Evolutionary conservation across 1,139 yeast genomes (phyloP).

Genomic region (Geotrichum macrosporum): DNA sequence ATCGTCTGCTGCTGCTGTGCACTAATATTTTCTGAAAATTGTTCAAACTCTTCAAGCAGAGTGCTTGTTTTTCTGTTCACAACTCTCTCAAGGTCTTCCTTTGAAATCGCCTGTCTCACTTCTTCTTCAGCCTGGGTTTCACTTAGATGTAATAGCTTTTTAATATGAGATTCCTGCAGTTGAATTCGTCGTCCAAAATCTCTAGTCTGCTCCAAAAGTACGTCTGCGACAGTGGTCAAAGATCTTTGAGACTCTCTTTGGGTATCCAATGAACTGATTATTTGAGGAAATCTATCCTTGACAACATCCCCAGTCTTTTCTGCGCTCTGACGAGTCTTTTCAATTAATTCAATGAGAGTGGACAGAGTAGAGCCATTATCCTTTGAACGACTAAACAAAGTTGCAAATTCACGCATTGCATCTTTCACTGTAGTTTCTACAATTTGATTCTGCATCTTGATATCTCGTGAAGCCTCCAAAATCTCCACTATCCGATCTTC

Average conservation of each 20-base stretch:
- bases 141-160: slow-evolving; percentile 1
- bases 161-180: slow-evolving; percentile 8
- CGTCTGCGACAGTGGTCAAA: slow-evolving; percentile 27
- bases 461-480: slow-evolving; percentile 31
- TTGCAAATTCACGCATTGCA: slow-evolving; percentile 42
- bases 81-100: slow-evolving; percentile 10
- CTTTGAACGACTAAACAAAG: slow-evolving; percentile 41
- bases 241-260: slow-evolving; percentile 29
- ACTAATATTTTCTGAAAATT: slow-evolving; percentile 14
- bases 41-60: slow-evolving; percentile 17
- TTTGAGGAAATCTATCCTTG: slow-evolving; percentile 25
- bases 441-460: slow-evolving; percentile 32
- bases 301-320: slow-evolving; percentile 23
- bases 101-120: slow-evolving; percentile 1
- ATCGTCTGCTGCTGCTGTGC: slow-evolving; percentile 18
- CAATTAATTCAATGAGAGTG: slow-evolving; percentile 30
- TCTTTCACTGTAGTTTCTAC: slow-evolving; percentile 40
- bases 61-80: slow-evolving; percentile 7
- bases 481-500: slow-evolving; percentile 36
- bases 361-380: slow-evolving; percentile 44
- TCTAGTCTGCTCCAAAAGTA: slow-evolving; percentile 28
- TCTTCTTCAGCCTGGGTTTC: slow-evolving; percentile 2
- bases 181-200: slow-evolving; percentile 9
- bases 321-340: slow-evolving; percentile 15
- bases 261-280: slow-evolving; percentile 26